Evolutionary conservation across 805 yeast species (phyloP).

Genomic region (Metschnikowia reukaufii): DNA sequence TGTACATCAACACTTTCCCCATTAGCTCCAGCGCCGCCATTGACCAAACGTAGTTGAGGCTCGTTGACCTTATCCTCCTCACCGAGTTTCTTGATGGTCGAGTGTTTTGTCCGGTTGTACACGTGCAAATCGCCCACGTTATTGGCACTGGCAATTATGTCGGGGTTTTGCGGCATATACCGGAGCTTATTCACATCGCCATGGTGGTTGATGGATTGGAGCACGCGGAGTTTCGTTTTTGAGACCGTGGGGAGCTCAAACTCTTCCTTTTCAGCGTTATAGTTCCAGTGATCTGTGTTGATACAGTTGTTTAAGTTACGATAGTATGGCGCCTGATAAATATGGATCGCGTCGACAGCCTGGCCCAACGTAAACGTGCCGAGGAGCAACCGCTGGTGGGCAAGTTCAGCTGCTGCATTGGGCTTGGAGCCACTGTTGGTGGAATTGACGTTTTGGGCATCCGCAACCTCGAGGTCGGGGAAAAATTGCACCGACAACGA

Average conservation of each 20-base stretch:
- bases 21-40: slow-evolving; percentile 10
- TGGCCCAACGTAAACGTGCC: slow-evolving; percentile 24
- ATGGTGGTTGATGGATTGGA: slow-evolving; percentile 63
- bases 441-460: not conserved
- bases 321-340: slow-evolving; percentile 35
- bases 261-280: slow-evolving; percentile 40
- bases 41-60: slow-evolving; percentile 53
- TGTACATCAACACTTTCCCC: slow-evolving; percentile 18
- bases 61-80: slow-evolving; percentile 33
- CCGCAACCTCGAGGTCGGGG: slow-evolving; percentile 46
- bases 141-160: slow-evolving; percentile 70
- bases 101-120: slow-evolving; percentile 82
- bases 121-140: slow-evolving; percentile 64
- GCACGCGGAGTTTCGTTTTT: slow-evolving; percentile 28
- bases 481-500: slow-evolving; percentile 60
- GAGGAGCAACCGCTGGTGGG: slow-evolving; percentile 18
- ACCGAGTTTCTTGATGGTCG: slow-evolving; percentile 31
- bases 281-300: slow-evolving; percentile 36
- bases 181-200: slow-evolving; percentile 76
- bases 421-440: not conserved
- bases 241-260: slow-evolving; percentile 35
- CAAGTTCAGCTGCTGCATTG: slow-evolving; percentile 9
- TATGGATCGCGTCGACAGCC: slow-evolving; percentile 23
- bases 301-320: slow-evolving; percentile 35
- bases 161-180: slow-evolving; percentile 84